Base-by-base conservation (phyloP, 2,329 filamentous ascomycete species). In the Emmonsiellopsis sp. region DNA sequence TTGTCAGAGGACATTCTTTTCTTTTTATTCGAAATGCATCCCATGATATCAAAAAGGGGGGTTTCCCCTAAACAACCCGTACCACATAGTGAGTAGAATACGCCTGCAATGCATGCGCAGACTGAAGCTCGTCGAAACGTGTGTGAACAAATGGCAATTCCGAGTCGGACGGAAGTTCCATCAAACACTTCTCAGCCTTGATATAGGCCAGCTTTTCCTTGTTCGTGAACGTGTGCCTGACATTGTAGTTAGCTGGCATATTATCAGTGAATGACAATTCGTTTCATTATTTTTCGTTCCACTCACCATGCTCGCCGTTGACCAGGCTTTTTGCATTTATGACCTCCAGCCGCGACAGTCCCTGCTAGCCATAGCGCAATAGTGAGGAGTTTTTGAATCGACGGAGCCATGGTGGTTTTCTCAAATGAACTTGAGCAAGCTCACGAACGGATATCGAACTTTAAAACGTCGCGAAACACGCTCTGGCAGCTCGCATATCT, bases 41-140 rank as follows among this genome's bases (percentile, higher is more conserved):
- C 9, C 20, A 15, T 31, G 13, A 15, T 49, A 32, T n/a, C 11
- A 9, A 11, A 26, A 26, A 1, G 3, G 20, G 20, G 20, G 20
- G 20, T 26, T 26, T 5, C 20, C 20, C 20, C 20, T 26, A 26
- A 26, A 1, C 20, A 11, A 16, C 8, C 9, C 50, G 11, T 44
- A 51, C 50, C 40, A 51, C 50, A 13, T 44, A 30, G 26, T 51
- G 50, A 26, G 40, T 37, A 26, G 26, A 13, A 30, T 30, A 26
- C 7, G 50, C 50, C 30, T 51, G 50, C 2, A 51, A n/a, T 7
- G 38, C 15, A 30, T 51, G 50, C 8, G n/a, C 20, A 16, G 38
- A 37, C 20, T 51, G 50, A 5, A 51, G 30, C 40, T 51, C 50
- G 31, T 51, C 50, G 20, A 51, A 51, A 15, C 40, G 42, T 10